Conservation (phyloP, 1,284 basidiomycete species). For the Cryptococcus maquisensis region DNA sequence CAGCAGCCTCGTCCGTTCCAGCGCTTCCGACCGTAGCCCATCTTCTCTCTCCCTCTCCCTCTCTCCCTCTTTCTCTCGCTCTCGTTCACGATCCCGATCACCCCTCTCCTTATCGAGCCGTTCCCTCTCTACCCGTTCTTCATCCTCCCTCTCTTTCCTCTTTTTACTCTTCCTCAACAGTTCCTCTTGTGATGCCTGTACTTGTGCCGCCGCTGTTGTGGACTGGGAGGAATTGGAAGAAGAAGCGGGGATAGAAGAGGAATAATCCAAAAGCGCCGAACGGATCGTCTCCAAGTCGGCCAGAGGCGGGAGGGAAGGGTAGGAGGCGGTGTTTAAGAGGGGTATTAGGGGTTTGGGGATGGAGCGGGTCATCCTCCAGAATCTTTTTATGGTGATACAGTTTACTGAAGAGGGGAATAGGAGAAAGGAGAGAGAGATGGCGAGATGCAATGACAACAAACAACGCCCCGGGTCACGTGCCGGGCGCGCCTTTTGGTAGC, state of each 20-base stretch:
- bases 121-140: conserved; percentile 68
- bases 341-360: conserved; percentile 25
- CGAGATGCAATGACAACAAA: too few relatives aligned
- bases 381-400: not conserved
- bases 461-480: too few relatives aligned
- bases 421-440: too few relatives aligned
- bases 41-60: conserved; percentile 64
- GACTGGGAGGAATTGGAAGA: too few relatives aligned
- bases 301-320: conserved; percentile 58
- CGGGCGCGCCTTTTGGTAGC: too few relatives aligned
- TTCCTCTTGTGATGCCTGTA: conserved; percentile 53
- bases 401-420: not conserved
- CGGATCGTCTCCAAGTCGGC: conserved; percentile 67
- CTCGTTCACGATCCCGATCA: conserved; percentile 58
- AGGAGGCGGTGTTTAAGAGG: conserved; percentile 37
- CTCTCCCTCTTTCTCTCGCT: conserved; percentile 65
- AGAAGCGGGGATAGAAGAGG: conserved; percentile 58
- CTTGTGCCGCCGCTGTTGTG: too few relatives aligned
- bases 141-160: conserved; percentile 64
- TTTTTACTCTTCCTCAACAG: conserved; percentile 67
- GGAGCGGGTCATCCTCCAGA: conserved; percentile 4
- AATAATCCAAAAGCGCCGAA: conserved; percentile 57
- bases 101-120: conserved; percentile 66
- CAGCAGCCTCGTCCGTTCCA: conserved; percentile 59
- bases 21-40: conserved; percentile 57